These are phyloP conservation scores for Termitomyces sp. DNA, from an alignment of 768 basidiomycete genomes.

Conservation along the genomic window DNA sequence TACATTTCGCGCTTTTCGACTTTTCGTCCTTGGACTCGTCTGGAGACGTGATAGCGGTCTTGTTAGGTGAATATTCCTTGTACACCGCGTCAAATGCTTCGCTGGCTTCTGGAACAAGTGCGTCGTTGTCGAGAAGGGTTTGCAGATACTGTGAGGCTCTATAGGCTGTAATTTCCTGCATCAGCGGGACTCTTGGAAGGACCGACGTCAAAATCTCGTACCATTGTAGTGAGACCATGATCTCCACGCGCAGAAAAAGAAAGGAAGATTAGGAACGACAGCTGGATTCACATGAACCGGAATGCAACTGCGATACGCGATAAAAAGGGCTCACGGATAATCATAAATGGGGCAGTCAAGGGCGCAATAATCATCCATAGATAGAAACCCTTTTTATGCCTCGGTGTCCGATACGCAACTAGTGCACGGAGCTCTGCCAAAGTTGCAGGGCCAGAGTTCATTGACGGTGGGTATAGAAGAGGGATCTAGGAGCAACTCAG, in stretches of 20 bases:
- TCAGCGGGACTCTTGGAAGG: not conserved
- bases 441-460: conserved; percentile 28
- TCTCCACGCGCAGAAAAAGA: conserved; percentile 84
- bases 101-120: conserved; percentile 55
- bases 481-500: conserved; percentile 47
- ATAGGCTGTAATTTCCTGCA: conserved; percentile 44
- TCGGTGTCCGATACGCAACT: conserved; percentile 52
- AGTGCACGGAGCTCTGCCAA: conserved; percentile 48
- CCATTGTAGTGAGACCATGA: conserved; percentile 85
- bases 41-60: not conserved
- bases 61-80: conserved; percentile 17
- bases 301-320: not conserved
- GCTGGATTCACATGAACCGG: conserved; percentile 34
- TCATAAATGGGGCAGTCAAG: conserved; percentile 69
- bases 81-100: conserved; percentile 58
- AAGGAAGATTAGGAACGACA: conserved; percentile 77
- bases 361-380: conserved; percentile 66
- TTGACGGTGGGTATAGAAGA: conserved; percentile 54
- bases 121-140: conserved; percentile 49
- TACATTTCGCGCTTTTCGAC: conserved; percentile 1
- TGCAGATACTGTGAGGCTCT: conserved; percentile 68
- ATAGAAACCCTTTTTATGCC: conserved; percentile 62
- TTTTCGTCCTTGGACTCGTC: not conserved
- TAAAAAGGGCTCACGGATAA: conserved; percentile 60
- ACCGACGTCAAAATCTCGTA: conserved; percentile 19